Conservation (phyloP, 176 grass and related monocot genomes). For the Neostapfia colusana region DNA sequence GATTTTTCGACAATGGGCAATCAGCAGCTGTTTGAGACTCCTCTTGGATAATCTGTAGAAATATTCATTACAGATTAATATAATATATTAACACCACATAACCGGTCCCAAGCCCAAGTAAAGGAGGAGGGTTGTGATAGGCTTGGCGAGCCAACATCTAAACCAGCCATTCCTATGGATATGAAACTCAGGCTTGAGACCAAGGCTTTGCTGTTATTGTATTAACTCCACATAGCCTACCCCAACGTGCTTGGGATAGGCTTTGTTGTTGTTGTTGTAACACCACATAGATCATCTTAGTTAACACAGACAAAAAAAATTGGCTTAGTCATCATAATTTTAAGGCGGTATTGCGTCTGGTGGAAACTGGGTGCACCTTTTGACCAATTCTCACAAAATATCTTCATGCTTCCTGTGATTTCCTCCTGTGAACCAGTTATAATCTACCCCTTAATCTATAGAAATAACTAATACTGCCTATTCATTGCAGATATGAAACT, state of each 20-base stretch:
- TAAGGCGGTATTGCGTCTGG: background rate
- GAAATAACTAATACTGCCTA: background rate
- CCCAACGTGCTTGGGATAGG: too few relatives aligned
- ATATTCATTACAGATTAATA: constrained; percentile 34
- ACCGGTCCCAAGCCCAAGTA: too few relatives aligned
- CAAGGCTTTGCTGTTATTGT: too few relatives aligned
- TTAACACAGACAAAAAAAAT: background rate
- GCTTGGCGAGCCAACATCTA: too few relatives aligned
- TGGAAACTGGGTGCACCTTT: background rate
- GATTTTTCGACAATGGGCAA: too few relatives aligned
- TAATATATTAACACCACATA: constrained; percentile 7
- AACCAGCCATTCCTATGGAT: too few relatives aligned
- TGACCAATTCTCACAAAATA: background rate
- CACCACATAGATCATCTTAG: background rate
- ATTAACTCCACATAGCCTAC: too few relatives aligned
- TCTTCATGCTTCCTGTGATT: constrained; percentile 5
- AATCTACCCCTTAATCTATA: constrained; percentile 5
- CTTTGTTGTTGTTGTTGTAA: too few relatives aligned
- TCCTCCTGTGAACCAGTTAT: background rate
- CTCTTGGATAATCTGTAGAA: constrained; percentile 47
- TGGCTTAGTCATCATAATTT: background rate
- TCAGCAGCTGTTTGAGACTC: constrained; percentile 34
- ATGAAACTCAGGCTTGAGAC: too few relatives aligned
- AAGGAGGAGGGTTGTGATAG: too few relatives aligned
- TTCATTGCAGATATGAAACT: background rate